A percentile compares a stretch with the other conserved stretches of the same genome.
Conservation (phyloP, 2,329 filamentous ascomycete species). For the Leptographium wingfieldii region DNA sequence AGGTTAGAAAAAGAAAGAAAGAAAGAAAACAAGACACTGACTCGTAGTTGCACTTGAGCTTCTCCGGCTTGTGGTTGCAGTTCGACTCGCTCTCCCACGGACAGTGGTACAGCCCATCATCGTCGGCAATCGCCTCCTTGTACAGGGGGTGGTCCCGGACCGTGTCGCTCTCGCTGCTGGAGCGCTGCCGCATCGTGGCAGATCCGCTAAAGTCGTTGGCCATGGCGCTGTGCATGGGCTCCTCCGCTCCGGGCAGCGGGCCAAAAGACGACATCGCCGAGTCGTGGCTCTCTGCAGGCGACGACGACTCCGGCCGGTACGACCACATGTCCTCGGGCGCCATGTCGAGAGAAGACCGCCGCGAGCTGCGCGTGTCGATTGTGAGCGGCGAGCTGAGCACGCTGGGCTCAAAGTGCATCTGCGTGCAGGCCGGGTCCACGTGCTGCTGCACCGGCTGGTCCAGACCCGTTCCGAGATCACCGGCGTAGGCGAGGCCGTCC, state of each 20-base stretch:
- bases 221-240: constrained; percentile 10
- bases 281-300: constrained; percentile 31
- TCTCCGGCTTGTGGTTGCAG: constrained; percentile 86
- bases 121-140: constrained; percentile 47
- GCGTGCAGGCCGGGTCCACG: constrained; percentile 36
- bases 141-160: constrained; percentile 59
- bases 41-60: constrained; percentile 99
- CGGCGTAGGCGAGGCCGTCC: constrained; percentile 29
- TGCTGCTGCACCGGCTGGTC: constrained; percentile 23
- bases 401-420: constrained; percentile 35
- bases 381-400: constrained; percentile 39
- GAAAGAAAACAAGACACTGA: constrained; percentile 34
- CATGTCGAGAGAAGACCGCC: constrained; percentile 34
- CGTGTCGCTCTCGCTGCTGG: constrained; percentile 40
- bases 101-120: constrained; percentile 85
- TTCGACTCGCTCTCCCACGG: constrained; percentile 59
- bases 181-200: constrained; percentile 34
- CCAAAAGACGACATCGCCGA: constrained; percentile 23
- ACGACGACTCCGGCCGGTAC: constrained; percentile 22
- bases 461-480: constrained; percentile 30
- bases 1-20: constrained; percentile 9
- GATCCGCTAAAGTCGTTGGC: constrained; percentile 26
- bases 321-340: constrained; percentile 38
- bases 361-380: constrained; percentile 40
- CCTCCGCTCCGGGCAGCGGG: not conserved